Evolutionary conservation across 179 eudicot genomes (phyloP), one percentile per base, ranked within the genome.

Genomic region (Vitellaria paradoxa): DNA sequence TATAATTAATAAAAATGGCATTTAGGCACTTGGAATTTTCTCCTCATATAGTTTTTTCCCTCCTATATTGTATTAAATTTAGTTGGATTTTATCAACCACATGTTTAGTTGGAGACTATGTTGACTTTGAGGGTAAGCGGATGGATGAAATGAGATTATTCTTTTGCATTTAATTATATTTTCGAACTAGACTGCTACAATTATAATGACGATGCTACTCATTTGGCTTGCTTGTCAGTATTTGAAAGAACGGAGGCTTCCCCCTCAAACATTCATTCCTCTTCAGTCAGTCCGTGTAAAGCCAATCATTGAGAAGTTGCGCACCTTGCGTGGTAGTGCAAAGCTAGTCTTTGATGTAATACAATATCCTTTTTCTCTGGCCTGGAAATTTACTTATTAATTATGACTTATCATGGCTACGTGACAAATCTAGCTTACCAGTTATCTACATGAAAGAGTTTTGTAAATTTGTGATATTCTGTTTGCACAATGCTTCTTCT

Each of bases 261-360:
- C 99, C 40, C 99, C 99, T 50, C 88, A 87, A 87, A 96, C 99
- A 81, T 96, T 96, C 78, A 96, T 96, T 82, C 98, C 99, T 81
- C 95, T 96, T 83, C 91, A 89, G 82, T 92, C 99, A 66, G 94
- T 96, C 63, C 97, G 98, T 61, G 93, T 96, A 78, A 96, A 92
- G 86, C 94, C 96, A 79, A 81, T 94, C 55, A 72, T 73, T 64
- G 98, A 96, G 90, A 93, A 85, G 86, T 56, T 93, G 85, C 96
- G 99, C 72, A 88, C 96, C 49, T 84, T 96, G 78, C 92, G 91
- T 26, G 94, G 94, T 65, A 88, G 92, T 70, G 96, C 99, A 49
- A 96, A 86, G 90, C 87, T 96, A 88, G 83, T 93, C 75, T 93
- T 88, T 79, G 99, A 96, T 85, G 96, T 96, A 76, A 91, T 96